These are phyloP conservation scores for Zoysia japonica DNA, from an alignment of 176 grass and related monocot genomes.

Conservation along the genomic window DNA sequence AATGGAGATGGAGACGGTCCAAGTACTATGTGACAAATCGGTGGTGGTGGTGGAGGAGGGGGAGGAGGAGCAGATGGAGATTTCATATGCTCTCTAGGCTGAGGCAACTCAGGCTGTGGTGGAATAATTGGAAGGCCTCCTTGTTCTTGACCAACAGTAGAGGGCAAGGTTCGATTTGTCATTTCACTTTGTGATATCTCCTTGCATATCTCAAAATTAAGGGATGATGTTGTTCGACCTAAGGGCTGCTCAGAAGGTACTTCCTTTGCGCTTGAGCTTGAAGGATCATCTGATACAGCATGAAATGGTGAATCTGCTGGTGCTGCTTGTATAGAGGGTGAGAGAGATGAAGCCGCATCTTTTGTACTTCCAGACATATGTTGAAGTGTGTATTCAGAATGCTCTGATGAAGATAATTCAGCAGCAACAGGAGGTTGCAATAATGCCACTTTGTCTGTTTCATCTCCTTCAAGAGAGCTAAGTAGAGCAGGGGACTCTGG, in stretches of 20 bases:
- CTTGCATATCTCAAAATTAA: conserved; percentile 35
- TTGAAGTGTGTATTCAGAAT: conserved; percentile 13
- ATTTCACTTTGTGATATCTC: conserved; percentile 9
- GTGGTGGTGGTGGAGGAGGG: not conserved
- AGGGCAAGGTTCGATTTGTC: conserved; percentile 1
- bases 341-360: not conserved
- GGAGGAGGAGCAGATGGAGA: conserved; percentile 13
- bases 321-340: not conserved
- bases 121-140: conserved; percentile 37
- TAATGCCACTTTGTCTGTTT: conserved; percentile 5
- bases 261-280: conserved; percentile 25
- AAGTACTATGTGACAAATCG: not conserved
- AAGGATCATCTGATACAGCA: conserved; percentile 26
- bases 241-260: not conserved
- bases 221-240: not conserved
- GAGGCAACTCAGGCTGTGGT: conserved; percentile 1
- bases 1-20: not conserved
- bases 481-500: not conserved
- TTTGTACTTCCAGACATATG: conserved; percentile 16
- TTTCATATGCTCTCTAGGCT: conserved; percentile 4
- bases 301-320: not conserved
- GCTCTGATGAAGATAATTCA: conserved; percentile 26
- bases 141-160: conserved; percentile 19
- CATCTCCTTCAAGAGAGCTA: not conserved
- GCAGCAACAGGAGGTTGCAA: conserved; percentile 3